Evolutionary conservation across 257 asterid species (phyloP).

Genomic region (Solanum virginianum): DNA sequence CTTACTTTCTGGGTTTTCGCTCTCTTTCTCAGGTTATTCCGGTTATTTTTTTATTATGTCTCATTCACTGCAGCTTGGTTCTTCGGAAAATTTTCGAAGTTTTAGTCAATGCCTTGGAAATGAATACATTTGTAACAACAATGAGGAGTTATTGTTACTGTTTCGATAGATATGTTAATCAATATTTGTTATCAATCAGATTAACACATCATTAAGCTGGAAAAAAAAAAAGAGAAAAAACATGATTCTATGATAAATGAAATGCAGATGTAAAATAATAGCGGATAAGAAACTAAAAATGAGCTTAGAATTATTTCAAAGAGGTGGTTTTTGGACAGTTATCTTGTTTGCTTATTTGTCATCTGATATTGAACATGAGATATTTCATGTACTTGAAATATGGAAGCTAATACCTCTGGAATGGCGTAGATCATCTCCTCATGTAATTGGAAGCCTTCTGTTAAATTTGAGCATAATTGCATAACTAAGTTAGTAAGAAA

Average conservation of each 20-base stretch:
- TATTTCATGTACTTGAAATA: background rate
- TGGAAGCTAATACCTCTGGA: background rate
- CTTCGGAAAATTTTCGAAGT: background rate
- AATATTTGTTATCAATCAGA: background rate
- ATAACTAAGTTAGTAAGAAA: background rate
- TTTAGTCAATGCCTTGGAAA: background rate
- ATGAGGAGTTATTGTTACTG: background rate
- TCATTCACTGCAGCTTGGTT: background rate
- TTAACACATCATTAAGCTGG: background rate
- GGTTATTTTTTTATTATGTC: background rate
- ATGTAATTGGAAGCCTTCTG: background rate
- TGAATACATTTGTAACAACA: background rate
- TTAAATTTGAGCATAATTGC: background rate
- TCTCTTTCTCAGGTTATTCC: constrained; percentile 39
- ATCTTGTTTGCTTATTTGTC: background rate
- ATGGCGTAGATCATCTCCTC: background rate
- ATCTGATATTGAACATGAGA: background rate
- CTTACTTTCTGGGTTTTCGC: constrained; percentile 22
- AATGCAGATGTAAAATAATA: background rate
- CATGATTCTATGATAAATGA: background rate
- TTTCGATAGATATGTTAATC: background rate
- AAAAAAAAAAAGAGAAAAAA: background rate
- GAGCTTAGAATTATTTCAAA: background rate
- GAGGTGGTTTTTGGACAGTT: background rate
- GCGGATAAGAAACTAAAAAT: background rate